Evolutionary conservation across 768 basidiomycete species (phyloP), one percentile per base, ranked within the genome.

Genomic region (Lactarius hatsudake): DNA sequence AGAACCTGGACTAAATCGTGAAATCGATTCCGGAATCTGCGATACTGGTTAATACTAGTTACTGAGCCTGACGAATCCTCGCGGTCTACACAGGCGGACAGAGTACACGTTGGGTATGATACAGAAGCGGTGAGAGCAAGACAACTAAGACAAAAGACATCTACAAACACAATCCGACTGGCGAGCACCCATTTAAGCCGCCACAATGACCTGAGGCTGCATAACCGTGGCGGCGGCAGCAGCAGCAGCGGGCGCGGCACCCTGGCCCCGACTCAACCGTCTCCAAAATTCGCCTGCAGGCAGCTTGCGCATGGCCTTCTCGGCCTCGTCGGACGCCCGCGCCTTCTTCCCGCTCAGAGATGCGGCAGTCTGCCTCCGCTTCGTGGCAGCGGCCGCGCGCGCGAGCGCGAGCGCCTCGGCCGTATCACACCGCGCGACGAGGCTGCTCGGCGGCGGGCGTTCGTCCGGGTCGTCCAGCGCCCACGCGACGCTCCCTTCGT

Each of bases 361-460:
- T 34, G 34, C 9, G 34, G 34, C 34, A 10, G 12, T n/a, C 48
- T 10, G 48, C 48, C 26, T 23, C n/a, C 23, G 48, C 18, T 13
- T 51, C 48, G 23, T 2, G 17, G 40, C 18, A 17, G 30, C 15
- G 23, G 26, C 51, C 81, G 72, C 91, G 43, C 82, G 84, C 28
- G 89, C 89, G 51, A 94, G 79, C 71, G 81, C 79, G 23, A 87
- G 79, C 15, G 91, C 91, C 77, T 94, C 91, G 45, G 81, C 79
- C 5, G 93, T 95, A 73, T 97, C 96, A 63, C 93, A 78, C 65
- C 94, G 80, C 20, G 91, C 87, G 34, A 92, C 91, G 71, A 98
- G 92, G 63, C 94, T 94, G 72, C 90, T 92, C 5, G 96, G 92
- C 5, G 96, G 96, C 3, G 96, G 96, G 38, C 81, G 80, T 78